Conservation (phyloP, 2,329 filamentous ascomycete species). For the Raffaelea arxii region DNA sequence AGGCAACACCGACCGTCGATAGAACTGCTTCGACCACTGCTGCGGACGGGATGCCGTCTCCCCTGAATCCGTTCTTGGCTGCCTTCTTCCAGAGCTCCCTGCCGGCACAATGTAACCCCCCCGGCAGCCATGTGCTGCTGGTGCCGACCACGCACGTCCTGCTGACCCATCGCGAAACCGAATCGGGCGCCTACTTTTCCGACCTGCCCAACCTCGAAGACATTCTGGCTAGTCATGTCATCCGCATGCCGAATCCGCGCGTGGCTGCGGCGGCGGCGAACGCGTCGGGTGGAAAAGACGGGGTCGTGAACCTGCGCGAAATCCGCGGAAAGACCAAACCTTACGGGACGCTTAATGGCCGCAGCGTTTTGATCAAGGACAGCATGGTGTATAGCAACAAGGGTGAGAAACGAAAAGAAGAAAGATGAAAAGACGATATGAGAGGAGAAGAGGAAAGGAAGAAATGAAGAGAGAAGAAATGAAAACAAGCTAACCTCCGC, state of each 20-base stretch:
- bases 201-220: constrained; percentile 86
- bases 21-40: not conserved
- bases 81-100: constrained; percentile 98
- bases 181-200: constrained; percentile 61
- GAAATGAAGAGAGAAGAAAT: not conserved
- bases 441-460: no score
- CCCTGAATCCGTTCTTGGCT: constrained; percentile 95
- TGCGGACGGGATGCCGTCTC: constrained; percentile 22
- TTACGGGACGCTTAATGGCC: constrained; percentile 84
- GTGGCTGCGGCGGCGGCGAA: constrained; percentile 36
- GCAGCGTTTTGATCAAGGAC: constrained; percentile 91
- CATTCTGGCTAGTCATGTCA: constrained; percentile 91
- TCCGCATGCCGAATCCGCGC: constrained; percentile 57
- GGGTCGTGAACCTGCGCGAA: constrained; percentile 62
- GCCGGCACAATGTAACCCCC: constrained; percentile 80
- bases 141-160: constrained; percentile 91
- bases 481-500: not conserved
- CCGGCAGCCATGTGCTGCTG: constrained; percentile 86
- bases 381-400: constrained; percentile 92
- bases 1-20: constrained; percentile 1
- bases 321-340: constrained; percentile 88
- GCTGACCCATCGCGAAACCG: constrained; percentile 76
- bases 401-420: constrained; percentile 42
- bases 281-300: constrained; percentile 46
- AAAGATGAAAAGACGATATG: not conserved